Conservation (phyloP, 805 yeast species). For the Metschnikowia continentalis region DNA sequence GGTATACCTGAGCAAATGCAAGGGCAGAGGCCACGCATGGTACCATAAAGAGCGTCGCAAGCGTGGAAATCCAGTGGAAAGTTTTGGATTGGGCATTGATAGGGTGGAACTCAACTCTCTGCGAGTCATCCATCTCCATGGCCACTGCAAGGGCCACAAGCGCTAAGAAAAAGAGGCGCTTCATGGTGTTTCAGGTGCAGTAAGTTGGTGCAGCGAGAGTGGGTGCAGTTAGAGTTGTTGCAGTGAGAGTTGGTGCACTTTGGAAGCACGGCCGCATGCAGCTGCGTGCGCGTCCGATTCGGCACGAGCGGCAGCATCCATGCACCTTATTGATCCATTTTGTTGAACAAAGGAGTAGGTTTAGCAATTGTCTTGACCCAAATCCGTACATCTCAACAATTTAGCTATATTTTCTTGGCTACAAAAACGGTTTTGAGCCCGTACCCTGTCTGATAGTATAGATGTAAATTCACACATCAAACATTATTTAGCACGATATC, state of each 20-base stretch:
- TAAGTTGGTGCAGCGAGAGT: not conserved
- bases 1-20: slow-evolving; percentile 50
- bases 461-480: no score
- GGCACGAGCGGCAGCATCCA: no score
- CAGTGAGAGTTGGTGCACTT: not conserved
- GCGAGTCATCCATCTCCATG: slow-evolving; percentile 28
- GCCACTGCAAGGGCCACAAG: slow-evolving; percentile 5
- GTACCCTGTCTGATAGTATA: no score
- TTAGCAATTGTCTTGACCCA: no score
- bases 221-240: not conserved
- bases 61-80: slow-evolving; percentile 60
- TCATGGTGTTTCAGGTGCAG: not conserved
- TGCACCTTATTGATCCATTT: no score
- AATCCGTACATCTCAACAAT: no score
- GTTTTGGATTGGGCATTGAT: slow-evolving; percentile 50
- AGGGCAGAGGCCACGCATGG: slow-evolving; percentile 56
- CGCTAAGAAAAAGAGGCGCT: not conserved
- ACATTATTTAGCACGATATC: no score
- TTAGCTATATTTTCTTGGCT: no score
- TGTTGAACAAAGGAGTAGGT: not conserved
- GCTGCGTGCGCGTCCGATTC: not conserved
- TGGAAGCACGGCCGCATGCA: not conserved
- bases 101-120: slow-evolving; percentile 37
- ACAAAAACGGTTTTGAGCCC: no score
- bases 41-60: slow-evolving; percentile 43